Evolutionary conservation across 305 asterid species (phyloP).

Genomic region (Fraxinus platypoda): DNA sequence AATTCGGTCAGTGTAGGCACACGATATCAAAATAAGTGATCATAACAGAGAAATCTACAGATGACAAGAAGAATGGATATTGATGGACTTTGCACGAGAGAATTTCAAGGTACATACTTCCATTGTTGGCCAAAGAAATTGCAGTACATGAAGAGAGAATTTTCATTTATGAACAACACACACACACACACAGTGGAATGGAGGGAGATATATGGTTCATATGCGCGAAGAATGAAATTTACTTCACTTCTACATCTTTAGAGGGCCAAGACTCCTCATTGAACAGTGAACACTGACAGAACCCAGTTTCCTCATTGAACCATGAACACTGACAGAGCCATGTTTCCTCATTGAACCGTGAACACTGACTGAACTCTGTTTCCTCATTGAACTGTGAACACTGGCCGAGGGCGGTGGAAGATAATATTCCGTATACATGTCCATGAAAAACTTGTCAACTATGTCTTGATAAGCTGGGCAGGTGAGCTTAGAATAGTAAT

Average conservation of each 20-base stretch:
- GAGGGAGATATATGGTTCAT: slow-evolving; percentile 6
- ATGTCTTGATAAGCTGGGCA: slow-evolving; percentile 64
- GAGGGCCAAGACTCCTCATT: slow-evolving; percentile 51
- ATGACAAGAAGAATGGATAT: background rate
- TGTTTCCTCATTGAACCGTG: slow-evolving; percentile 47
- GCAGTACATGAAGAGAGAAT: background rate
- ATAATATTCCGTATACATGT: slow-evolving; percentile 59
- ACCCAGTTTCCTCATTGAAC: slow-evolving; percentile 50
- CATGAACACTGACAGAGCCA: slow-evolving; percentile 32
- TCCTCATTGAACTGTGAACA: slow-evolving; percentile 51
- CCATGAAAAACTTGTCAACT: slow-evolving; percentile 64
- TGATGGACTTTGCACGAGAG: background rate
- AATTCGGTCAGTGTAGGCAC: background rate
- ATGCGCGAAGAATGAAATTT: background rate
- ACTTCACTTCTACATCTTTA: slow-evolving; percentile 41
- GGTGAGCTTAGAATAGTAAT: slow-evolving; percentile 62
- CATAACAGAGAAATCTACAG: background rate
- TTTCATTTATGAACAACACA: background rate
- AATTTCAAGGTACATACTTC: slow-evolving; percentile 11
- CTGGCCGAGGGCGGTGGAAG: slow-evolving; percentile 41
- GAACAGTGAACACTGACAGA: slow-evolving; percentile 40
- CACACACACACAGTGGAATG: background rate
- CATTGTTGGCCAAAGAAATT: slow-evolving; percentile 18
- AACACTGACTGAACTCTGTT: slow-evolving; percentile 33
- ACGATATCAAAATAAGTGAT: slow-evolving; percentile 2